A percentile compares a stretch with the other conserved stretches of the same genome.
Evolutionary conservation across 2,329 filamentous ascomycete genomes (phyloP).

Genomic region (Neofusicoccum kwambonambiense): DNA sequence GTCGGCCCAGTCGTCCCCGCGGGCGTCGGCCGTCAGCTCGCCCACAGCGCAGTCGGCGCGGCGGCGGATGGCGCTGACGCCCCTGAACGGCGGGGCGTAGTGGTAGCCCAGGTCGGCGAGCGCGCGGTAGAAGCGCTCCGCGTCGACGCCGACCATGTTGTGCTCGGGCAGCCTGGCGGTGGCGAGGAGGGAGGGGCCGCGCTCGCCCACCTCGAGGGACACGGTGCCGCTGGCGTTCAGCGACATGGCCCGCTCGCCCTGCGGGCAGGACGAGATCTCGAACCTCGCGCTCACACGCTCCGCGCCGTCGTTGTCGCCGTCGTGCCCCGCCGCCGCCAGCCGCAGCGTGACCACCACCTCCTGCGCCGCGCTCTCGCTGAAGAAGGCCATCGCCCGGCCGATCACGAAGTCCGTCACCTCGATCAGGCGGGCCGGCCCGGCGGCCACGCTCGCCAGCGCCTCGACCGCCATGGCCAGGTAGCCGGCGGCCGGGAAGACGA

Average conservation of each 20-base stretch:
- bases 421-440: conserved; percentile 15
- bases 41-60: conserved; percentile 3
- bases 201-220: conserved; percentile 11
- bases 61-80: conserved; percentile 15
- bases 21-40: not conserved
- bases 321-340: no score
- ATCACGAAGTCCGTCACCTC: conserved; percentile 20
- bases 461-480: conserved; percentile 42
- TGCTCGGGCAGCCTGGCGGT: no score
- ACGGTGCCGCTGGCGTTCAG: not conserved
- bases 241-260: not conserved
- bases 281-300: not conserved
- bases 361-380: no score
- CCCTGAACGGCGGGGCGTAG: conserved; percentile 21
- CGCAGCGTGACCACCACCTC: not conserved
- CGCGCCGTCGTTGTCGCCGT: no score
- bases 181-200: not conserved
- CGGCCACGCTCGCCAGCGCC: conserved; percentile 29
- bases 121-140: conserved; percentile 23
- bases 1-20: no score
- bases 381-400: no score
- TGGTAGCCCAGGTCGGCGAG: conserved; percentile 24
- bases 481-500: conserved; percentile 47
- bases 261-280: not conserved
- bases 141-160: not conserved